Evolutionary conservation across 2,329 filamentous ascomycete genomes (phyloP), one percentile per base, ranked within the genome.

Genomic region (Pseudogymnoascus pannorum): DNA sequence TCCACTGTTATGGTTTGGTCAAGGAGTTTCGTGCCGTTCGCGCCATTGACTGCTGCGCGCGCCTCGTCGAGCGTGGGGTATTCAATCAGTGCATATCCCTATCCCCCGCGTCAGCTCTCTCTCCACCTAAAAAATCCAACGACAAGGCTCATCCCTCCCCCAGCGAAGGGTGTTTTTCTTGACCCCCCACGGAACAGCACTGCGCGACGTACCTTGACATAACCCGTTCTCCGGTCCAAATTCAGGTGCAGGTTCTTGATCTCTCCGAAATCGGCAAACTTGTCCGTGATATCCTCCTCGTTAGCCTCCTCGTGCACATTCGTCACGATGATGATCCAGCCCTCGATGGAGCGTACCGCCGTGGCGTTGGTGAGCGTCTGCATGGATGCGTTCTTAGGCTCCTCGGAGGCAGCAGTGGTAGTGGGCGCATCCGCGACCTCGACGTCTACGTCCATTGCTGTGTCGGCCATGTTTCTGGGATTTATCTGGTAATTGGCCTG

Each of bases 171-270:
- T 9, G 7, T 18, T 11, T 20, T 51, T 26, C 22, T 54, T 12
- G 14, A 16, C 14, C 24, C n/a, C 8, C 7, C 14, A 2, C 38
- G 3, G 16, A 44, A 24, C 48, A 57, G 33, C 58, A 36, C n/a
- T n/a, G 16, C 44, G 26, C 31, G 60, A 69, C 73, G 20, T 70
- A 89, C 90, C 87, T 94, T 94, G 68, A 93, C 90, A 71, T 93
- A 94, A 72, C 90, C 90, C 64, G 88, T 93, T 69, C 91, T 80
- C 60, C 90, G 81, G 72, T 94, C 90, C 65, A 94, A 77, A 72
- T 94, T 94, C 72, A 94, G 75, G 71, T 94, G 90, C 71, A 93
- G 73, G 71, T 94, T 94, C 81, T 92, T 92, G 70, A 94, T 91
- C 75, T 93, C 88, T 68, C 91, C 91, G 71, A 83, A 94, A 69